Conservation (phyloP, 2,329 filamentous ascomycete genomes). For the Conoideocrella luteorostrata region DNA sequence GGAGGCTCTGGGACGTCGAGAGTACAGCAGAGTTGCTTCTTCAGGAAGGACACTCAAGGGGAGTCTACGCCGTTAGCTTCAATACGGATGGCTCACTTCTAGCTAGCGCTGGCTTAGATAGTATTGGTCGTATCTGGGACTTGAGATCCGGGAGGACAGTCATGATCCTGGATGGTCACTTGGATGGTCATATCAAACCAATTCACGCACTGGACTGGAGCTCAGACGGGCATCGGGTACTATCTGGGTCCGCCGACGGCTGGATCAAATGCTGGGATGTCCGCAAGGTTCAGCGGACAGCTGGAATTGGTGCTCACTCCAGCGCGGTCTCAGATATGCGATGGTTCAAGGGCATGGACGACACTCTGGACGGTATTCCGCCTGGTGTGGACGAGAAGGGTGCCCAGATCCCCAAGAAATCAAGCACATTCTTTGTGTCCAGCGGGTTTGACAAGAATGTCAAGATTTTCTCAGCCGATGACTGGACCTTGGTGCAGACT, state of each 20-base stretch:
- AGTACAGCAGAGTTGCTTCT: slow-evolving; percentile 76
- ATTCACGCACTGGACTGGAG: slow-evolving; percentile 94
- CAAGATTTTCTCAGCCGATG: slow-evolving; percentile 92
- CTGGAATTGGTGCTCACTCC: slow-evolving; percentile 82
- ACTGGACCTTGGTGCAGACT: slow-evolving; percentile 86
- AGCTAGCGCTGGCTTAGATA: slow-evolving; percentile 88
- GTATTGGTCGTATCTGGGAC: slow-evolving; percentile 94
- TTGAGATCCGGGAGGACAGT: slow-evolving; percentile 85
- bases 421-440: slow-evolving; percentile 85
- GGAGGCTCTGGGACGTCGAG: slow-evolving; percentile 91
- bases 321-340: slow-evolving; percentile 87
- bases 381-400: slow-evolving; percentile 60
- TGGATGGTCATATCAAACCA: slow-evolving; percentile 76
- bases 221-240: slow-evolving; percentile 79
- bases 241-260: slow-evolving; percentile 89
- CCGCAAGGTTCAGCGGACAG: slow-evolving; percentile 75
- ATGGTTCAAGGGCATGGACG: slow-evolving; percentile 87
- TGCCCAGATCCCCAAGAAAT: slow-evolving; percentile 68
- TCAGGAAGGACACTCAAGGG: slow-evolving; percentile 91
- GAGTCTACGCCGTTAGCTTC: slow-evolving; percentile 86
- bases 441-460: slow-evolving; percentile 92
- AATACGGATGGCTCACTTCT: slow-evolving; percentile 86
- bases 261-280: slow-evolving; percentile 99
- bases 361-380: slow-evolving; percentile 55
- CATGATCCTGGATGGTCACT: slow-evolving; percentile 87